Evolutionary conservation across 257 asterid genomes (phyloP).

Genomic region (Fraxinus americana): DNA sequence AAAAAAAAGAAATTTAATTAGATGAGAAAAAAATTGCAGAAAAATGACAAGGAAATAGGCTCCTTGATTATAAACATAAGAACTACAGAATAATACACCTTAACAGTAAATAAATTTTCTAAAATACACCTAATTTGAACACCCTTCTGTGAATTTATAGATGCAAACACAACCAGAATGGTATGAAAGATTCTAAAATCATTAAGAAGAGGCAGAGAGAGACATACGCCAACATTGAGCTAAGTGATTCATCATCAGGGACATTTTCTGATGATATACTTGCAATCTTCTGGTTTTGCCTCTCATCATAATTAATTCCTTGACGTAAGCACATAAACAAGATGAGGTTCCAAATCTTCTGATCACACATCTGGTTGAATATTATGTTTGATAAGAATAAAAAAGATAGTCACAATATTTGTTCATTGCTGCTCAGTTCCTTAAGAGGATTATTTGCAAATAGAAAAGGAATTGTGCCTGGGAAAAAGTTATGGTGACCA

Average conservation of each 20-base stretch:
- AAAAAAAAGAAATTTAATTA: no score
- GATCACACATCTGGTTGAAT: conserved; percentile 14
- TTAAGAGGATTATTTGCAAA: neutral
- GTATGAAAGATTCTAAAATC: conserved; percentile 10
- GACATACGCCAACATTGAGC: conserved; percentile 52
- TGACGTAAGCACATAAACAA: conserved; percentile 32
- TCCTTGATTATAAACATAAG: neutral
- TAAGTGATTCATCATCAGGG: conserved; percentile 61
- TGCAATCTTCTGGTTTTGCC: conserved; percentile 37
- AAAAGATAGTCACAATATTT: conserved; percentile 1
- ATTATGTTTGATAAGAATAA: conserved; percentile 4
- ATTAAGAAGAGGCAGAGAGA: conserved; percentile 21
- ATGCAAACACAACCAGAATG: conserved; percentile 11
- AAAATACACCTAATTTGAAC: neutral
- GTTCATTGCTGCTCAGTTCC: neutral
- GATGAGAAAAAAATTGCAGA: no score
- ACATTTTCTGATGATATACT: conserved; percentile 35
- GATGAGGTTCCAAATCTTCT: conserved; percentile 12
- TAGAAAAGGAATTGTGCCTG: neutral
- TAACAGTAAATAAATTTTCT: neutral
- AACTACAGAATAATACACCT: neutral
- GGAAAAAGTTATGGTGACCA: neutral
- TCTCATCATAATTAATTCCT: conserved; percentile 37
- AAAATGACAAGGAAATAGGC: no score
- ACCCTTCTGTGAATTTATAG: neutral